Percentiles rank a stretch among this genome's conserved stretches.
phyloP scores from a whole-genome alignment of 176 grass and related monocot genomes.

The Phyllostachys edulis region DNA sequence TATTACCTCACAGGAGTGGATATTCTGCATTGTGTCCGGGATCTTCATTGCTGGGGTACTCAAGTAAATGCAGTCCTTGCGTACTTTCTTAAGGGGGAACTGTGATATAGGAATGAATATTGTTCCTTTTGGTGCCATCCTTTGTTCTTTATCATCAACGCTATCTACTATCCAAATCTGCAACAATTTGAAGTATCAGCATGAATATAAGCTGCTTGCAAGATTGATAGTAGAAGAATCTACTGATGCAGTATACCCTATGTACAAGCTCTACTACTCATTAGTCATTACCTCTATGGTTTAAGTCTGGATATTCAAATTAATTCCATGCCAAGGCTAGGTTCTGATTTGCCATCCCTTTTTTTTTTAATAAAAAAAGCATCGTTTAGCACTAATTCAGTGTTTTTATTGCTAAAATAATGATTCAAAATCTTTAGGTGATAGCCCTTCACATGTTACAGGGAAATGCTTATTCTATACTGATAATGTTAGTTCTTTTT shows the following conservation, averaged over 20 bases:
- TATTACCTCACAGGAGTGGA: conserved; percentile 83
- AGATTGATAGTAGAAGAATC: background rate
- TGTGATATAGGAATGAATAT: conserved; percentile 68
- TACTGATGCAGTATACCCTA: too few species aligned
- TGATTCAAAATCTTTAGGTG: background rate
- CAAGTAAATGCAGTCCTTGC: conserved; percentile 75
- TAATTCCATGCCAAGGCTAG: background rate
- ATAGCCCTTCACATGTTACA: background rate
- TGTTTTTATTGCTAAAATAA: background rate
- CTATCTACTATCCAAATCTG: conserved; percentile 82
- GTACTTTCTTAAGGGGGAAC: conserved; percentile 65
- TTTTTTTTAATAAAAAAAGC: background rate
- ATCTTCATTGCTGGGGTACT: conserved; percentile 84
- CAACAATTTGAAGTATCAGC: background rate
- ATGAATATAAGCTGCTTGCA: conserved; percentile 2
- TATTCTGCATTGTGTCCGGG: conserved; percentile 67
- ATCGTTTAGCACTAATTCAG: background rate
- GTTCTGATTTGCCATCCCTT: background rate
- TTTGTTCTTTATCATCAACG: conserved; percentile 62
- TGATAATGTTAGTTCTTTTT: background rate
- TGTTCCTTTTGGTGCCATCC: conserved; percentile 60
- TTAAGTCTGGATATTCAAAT: background rate
- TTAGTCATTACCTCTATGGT: background rate
- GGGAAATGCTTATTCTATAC: background rate
- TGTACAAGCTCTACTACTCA: background rate